Evolutionary conservation across 1,284 basidiomycete species (phyloP).

Genomic region (Ceratobasidium sp.): DNA sequence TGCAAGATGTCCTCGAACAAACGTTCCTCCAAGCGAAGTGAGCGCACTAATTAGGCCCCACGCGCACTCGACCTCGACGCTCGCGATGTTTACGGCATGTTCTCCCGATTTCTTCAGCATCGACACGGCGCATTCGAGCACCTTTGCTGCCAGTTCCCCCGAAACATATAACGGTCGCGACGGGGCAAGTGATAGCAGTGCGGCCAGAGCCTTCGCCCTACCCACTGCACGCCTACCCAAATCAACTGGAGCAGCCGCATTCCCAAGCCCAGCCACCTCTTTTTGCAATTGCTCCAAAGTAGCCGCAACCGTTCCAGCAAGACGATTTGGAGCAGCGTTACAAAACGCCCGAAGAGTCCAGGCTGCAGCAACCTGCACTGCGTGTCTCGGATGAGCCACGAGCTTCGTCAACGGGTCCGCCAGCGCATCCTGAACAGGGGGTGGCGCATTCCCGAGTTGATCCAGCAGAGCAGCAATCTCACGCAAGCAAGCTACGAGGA

Average conservation of each 20-base stretch:
- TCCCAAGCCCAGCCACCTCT: slow-evolving; percentile 74
- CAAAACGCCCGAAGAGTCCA: slow-evolving; percentile 94
- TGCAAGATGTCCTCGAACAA: slow-evolving; percentile 91
- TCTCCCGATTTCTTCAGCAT: slow-evolving; percentile 93
- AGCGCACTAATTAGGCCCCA: slow-evolving; percentile 94
- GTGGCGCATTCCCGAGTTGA: slow-evolving; percentile 92
- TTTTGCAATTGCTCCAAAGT: slow-evolving; percentile 86
- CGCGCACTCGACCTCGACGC: slow-evolving; percentile 91
- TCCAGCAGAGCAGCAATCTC: slow-evolving; percentile 90
- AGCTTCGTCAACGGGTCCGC: slow-evolving; percentile 89
- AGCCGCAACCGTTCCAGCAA: slow-evolving; percentile 82
- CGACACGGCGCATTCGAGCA: slow-evolving; percentile 91
- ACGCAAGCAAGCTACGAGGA: slow-evolving; percentile 82
- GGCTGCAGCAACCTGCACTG: slow-evolving; percentile 86
- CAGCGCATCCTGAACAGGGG: slow-evolving; percentile 89
- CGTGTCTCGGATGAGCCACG: slow-evolving; percentile 88
- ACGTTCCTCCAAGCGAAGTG: slow-evolving; percentile 94
- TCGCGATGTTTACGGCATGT: slow-evolving; percentile 87
- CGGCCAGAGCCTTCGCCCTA: slow-evolving; percentile 89
- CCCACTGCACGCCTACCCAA: slow-evolving; percentile 82
- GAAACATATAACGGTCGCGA: slow-evolving; percentile 94
- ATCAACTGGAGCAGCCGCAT: slow-evolving; percentile 81
- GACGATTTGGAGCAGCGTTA: slow-evolving; percentile 85
- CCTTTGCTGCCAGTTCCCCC: slow-evolving; percentile 91
- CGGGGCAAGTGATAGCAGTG: slow-evolving; percentile 88